A percentile compares a stretch with the other conserved stretches of the same genome.
Conservation (phyloP, 371 early-diverging fungal species). For the Encephalitozoon intestinalis region DNA sequence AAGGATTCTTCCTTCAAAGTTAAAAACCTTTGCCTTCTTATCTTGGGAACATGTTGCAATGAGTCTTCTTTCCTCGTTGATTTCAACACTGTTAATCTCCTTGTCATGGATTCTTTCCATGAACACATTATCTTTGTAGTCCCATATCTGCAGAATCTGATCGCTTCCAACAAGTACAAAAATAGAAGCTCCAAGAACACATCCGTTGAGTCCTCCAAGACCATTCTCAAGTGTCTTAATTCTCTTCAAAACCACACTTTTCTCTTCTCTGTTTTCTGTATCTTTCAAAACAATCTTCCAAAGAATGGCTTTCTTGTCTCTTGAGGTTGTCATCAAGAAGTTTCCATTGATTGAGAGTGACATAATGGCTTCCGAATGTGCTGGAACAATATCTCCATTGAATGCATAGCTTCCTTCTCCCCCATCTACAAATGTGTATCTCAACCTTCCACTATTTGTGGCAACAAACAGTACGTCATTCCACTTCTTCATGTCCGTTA, state of each 20-base stretch:
- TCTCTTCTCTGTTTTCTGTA: background rate
- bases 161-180: conserved; percentile 33
- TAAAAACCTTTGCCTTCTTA: conserved; percentile 25
- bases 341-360: background rate
- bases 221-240: background rate
- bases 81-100: conserved; percentile 22
- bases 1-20: conserved; percentile 13
- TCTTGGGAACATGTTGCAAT: conserved; percentile 23
- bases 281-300: background rate
- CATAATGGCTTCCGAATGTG: conserved; percentile 21
- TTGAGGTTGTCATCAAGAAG: conserved; percentile 11
- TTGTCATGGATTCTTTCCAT: conserved; percentile 22
- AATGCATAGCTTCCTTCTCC: background rate
- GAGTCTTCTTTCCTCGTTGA: conserved; percentile 14
- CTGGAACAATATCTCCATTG: background rate
- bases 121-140: conserved; percentile 16
- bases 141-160: conserved; percentile 13
- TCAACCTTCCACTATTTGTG: conserved; percentile 20
- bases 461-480: conserved; percentile 21
- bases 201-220: background rate
- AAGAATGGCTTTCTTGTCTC: conserved; percentile 6
- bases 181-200: background rate
- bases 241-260: background rate
- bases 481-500: conserved; percentile 1
- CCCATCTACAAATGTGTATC: conserved; percentile 11